Base-by-base conservation (phyloP, 2,329 filamentous ascomycete genomes). In the Fusarium pseudocircinatum region DNA sequence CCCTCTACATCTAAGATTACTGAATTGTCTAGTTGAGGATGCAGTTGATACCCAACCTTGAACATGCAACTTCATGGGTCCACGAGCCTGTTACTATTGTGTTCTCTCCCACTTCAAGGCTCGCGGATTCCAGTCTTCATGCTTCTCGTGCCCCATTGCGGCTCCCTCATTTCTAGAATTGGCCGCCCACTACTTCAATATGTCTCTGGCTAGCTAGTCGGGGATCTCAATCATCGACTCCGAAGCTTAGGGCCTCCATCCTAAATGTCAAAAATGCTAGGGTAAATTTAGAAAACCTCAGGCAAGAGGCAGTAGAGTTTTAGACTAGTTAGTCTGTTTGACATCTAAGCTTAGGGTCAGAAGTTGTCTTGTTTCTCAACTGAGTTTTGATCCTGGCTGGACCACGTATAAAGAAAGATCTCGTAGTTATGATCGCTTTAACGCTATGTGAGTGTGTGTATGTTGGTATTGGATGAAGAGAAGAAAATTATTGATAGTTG, bases 151-250 rank as follows among this genome's bases (percentile, higher is more conserved):
- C 39, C 13, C 20, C 39, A 14, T 40, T n/a, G 4, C 13, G 12
- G 39, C 7, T 22, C 2, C 14, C 39, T 9, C 12, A 7, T 40
- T 40, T 40, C 39, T n/a, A 40, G 13, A 40, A 15, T 40, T 40
- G 39, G 22, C 12, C 39, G 12, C 6, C 12, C 22, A 40, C 13
- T 8, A 40, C 13, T 12, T n/a, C 13, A 40, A 40, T 40, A n/a
- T 40, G 39, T n/a, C 39, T n/a, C 1, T 40, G 22, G 4, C 1
- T 40, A 20, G 4, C 1, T n/a, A 4, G 12, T 7, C 2, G 13
- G 7, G 11, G 39, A 39, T 40, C 39, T 12, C 7, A 40, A 40
- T 40, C 7, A 40, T 40, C 12, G 2, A 6, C 39, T n/a, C 39
- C 22, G 39, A 40, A n/a, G 22, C 11, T 40, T 40, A 40, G 39